Evolutionary conservation across 2,329 filamentous ascomycete species (phyloP), one percentile per base, ranked within the genome.

Genomic region (Phaeosphaeria sp.): DNA sequence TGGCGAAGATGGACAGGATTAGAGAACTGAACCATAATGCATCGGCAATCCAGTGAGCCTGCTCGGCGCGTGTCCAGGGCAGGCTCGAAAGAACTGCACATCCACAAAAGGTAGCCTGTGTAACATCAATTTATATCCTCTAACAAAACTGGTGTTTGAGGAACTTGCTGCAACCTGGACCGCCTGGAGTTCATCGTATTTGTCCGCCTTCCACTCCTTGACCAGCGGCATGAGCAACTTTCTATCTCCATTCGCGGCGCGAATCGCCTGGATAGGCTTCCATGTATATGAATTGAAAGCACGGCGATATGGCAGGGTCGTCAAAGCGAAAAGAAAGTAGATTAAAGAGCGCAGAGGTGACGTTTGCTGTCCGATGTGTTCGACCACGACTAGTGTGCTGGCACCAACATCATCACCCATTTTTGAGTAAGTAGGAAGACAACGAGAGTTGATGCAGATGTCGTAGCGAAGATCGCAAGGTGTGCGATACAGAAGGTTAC

Each of bases 251-350:
- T 50, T 60, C 25, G 64, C 65, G 10, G 54, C 57, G 25, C 64
- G 58, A 39, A 73, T 65, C 5, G 17, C 20, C 41, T 21, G 17
- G n/a, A 73, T 49, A 10, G 68, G 71, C 41, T 53, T 61, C 71
- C 69, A 73, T 30, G 68, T 73, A 55, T 73, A 73, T 10, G 72
- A 52, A 44, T 68, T 66, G 63, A 73, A 73, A 5, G 69, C 68
- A 20, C 69, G 71, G 11, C 69, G 68, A 41, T 72, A 72, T 9
- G 69, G 71, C 6, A 60, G 58, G 10, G 68, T 43, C n/a, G 41
- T 18, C 41, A 43, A 6, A 21, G 41, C 20, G 41, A 43, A 21
- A 20, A 43, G 71, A 15, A 44, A 25, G 15, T 27, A 17, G 18
- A 50, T 9, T 6, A 36, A 6, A 56, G 9, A 21, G n/a, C 23